Evolutionary conservation across 768 basidiomycete species (phyloP).

Genomic region (Pleurotus ostreatus): DNA sequence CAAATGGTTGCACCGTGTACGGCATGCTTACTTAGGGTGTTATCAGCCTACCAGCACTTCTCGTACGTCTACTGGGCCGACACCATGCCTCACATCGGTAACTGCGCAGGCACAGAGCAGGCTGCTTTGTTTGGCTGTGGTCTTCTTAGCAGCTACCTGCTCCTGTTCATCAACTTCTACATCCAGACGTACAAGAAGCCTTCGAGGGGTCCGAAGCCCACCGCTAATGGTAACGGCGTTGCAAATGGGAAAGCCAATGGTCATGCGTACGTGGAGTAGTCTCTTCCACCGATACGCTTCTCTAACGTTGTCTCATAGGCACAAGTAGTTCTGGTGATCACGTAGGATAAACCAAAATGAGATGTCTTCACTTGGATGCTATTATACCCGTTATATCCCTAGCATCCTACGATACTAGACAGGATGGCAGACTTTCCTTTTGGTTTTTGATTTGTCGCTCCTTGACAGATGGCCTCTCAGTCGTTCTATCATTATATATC

Average conservation of each 20-base stretch:
- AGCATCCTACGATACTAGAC: background rate
- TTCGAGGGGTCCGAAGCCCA: slow-evolving; percentile 26
- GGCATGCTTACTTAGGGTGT: slow-evolving; percentile 8
- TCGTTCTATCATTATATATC: slow-evolving; percentile 6
- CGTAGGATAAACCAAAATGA: slow-evolving; percentile 15
- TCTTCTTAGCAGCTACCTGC: slow-evolving; percentile 86
- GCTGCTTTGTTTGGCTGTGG: slow-evolving; percentile 89
- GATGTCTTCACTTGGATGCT: slow-evolving; percentile 23
- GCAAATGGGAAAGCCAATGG: slow-evolving; percentile 44
- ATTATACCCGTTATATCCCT: slow-evolving; percentile 26
- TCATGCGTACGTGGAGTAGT: slow-evolving; percentile 20
- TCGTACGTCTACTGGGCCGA: slow-evolving; percentile 56
- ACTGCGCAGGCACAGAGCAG: slow-evolving; percentile 85
- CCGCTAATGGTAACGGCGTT: slow-evolving; percentile 39
- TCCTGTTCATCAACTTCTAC: slow-evolving; percentile 95
- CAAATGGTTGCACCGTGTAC: background rate
- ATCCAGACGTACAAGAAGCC: slow-evolving; percentile 80
- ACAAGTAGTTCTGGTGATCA: slow-evolving; percentile 25
- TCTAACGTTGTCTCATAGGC: slow-evolving; percentile 16
- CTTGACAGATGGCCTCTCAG: background rate
- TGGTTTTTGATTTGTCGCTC: background rate
- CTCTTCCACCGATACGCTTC: slow-evolving; percentile 8
- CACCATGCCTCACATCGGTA: slow-evolving; percentile 63
- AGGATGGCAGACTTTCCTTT: background rate
- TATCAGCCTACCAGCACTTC: slow-evolving; percentile 77